phyloP scores from a whole-genome alignment of 768 basidiomycete genomes.

The Lentinula sp. region DNA sequence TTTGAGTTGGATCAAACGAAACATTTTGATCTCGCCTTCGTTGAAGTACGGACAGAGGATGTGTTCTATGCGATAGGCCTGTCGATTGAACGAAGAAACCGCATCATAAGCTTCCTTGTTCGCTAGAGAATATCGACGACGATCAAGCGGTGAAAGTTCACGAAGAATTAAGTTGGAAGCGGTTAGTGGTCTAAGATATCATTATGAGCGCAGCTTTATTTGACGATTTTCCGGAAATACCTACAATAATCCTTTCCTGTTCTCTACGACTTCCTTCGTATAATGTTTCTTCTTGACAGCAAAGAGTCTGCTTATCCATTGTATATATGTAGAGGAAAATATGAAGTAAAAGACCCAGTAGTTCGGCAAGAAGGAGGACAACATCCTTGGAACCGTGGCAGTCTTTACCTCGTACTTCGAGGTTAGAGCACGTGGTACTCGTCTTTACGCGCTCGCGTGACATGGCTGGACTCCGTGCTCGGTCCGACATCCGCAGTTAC shows the following conservation, averaged over 20 bases:
- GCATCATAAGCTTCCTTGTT: not conserved
- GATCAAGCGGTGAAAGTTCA: constrained; percentile 5
- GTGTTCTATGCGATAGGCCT: constrained; percentile 28
- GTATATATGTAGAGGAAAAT: not conserved
- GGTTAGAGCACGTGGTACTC: not conserved
- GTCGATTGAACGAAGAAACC: constrained; percentile 9
- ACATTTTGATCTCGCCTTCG: constrained; percentile 16
- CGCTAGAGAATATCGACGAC: not conserved
- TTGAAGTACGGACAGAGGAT: constrained; percentile 31
- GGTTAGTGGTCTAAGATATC: not conserved
- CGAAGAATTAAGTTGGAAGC: constrained; percentile 1
- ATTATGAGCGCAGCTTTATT: not conserved
- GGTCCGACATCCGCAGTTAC: not conserved
- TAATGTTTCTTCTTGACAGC: not conserved
- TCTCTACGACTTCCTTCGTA: not conserved
- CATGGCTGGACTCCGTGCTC: not conserved
- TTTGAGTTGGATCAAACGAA: constrained; percentile 35
- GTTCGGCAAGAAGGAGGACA: not conserved
- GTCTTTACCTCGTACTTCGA: not conserved
- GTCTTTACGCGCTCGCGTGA: not conserved
- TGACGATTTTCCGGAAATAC: not conserved
- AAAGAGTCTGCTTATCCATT: not conserved
- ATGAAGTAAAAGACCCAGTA: not conserved
- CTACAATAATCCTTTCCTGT: not conserved
- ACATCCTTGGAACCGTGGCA: not conserved